Evolutionary conservation across 192 early-diverging fungal genomes (phyloP), one percentile per base, ranked within the genome.

Genomic region (Helicostylum pulchrum): DNA sequence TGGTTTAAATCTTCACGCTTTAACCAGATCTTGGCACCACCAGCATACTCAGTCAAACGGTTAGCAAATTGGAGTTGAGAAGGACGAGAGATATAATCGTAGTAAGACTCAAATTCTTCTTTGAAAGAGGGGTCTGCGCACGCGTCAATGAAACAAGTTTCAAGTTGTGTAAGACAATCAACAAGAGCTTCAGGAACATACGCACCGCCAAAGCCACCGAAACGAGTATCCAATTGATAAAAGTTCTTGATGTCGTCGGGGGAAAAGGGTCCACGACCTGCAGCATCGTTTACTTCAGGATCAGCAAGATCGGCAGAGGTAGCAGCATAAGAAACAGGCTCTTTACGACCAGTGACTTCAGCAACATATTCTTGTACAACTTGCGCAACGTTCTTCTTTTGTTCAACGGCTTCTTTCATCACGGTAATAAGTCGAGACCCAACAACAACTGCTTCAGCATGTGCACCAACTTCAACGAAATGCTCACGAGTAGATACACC

Each of bases 1-100:
- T 99, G 95, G 80, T 97, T 97, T 69, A 97, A 81, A 68, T 99
- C 97, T 74, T 99, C 97, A 67, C 97, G 88, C 82, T 99, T 99
- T 72, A 99, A 82, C 92, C 91, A 99, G 78, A 99, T 96, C 32
- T 79, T 80, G 17, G 97, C 95, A 55, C 97, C 97, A 61, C 81
- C 79, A 61, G 72, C 74, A 52, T 83, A 70, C 46, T 77, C 85
- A 6, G 95, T 94, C 74, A 99, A 75, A 12, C 93, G 88, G 61
- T 91, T 87, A 45, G 97, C 97, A 43, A 88, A 78, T 62, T 95
- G 91, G 45, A 99, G 78, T 48, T 88, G 86, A 53, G 93, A 96
- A 44, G 91, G 93, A 23, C 97, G 85, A 43, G 91, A 91, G 70
- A 93, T 99, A 80, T 91, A 99, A 58, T 89, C 80, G 73, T 96